Evolutionary conservation across 805 yeast species (phyloP).

Genomic region (Saccharomycopsis javanensis): DNA sequence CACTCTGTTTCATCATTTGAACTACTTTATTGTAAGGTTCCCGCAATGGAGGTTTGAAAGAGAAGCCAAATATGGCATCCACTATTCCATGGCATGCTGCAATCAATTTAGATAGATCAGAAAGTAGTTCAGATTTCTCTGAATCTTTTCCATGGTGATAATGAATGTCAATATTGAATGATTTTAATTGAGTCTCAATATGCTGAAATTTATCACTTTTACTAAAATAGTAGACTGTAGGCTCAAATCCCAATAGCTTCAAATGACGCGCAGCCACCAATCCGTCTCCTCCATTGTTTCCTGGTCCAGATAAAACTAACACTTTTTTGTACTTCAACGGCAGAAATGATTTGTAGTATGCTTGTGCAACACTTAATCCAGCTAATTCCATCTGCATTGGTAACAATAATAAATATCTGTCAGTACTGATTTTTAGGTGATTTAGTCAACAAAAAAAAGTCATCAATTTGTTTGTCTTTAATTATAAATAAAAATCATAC

Average conservation of each 20-base stretch:
- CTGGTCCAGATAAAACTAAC: slow-evolving; percentile 83
- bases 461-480: not conserved
- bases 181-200: slow-evolving; percentile 55
- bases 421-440: too few relatives aligned
- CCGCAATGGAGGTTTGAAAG: slow-evolving; percentile 82
- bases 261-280: slow-evolving; percentile 91
- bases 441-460: not conserved
- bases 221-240: slow-evolving; percentile 59
- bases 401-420: not conserved
- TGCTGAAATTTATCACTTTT: slow-evolving; percentile 46
- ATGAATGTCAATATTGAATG: slow-evolving; percentile 45
- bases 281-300: slow-evolving; percentile 96
- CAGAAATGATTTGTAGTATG: slow-evolving; percentile 62
- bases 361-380: slow-evolving; percentile 88
- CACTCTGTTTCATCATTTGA: slow-evolving; percentile 29
- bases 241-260: slow-evolving; percentile 66
- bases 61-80: slow-evolving; percentile 88
- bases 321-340: slow-evolving; percentile 38
- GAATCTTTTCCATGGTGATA: not conserved
- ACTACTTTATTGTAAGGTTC: slow-evolving; percentile 55
- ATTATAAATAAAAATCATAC: slow-evolving; percentile 18
- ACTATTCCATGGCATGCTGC: slow-evolving; percentile 41
- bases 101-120: slow-evolving; percentile 20
- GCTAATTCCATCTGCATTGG: slow-evolving; percentile 80
- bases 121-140: slow-evolving; percentile 2